These are phyloP conservation scores for Aspergillus pseudoglaucus DNA, from an alignment of 2,329 filamentous ascomycete species.

Conservation along the genomic window DNA sequence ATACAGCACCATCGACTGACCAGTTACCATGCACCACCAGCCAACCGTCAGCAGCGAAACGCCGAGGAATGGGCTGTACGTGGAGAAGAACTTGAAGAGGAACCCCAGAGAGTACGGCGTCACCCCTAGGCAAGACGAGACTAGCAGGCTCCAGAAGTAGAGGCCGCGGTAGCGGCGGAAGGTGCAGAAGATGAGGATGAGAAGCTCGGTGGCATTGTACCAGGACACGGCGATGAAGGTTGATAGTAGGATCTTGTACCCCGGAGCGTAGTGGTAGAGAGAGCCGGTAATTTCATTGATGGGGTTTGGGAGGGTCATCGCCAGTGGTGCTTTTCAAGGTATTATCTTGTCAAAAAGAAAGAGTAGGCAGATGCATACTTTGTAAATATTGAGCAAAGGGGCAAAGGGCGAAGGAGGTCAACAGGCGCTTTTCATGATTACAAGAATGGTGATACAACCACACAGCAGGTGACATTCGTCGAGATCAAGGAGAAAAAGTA, in stretches of 20 bases:
- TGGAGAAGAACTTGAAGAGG: slow-evolving; percentile 35
- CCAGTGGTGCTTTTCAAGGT: not conserved
- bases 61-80: slow-evolving; percentile 23
- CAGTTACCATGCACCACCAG: slow-evolving; percentile 57
- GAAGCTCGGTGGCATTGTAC: slow-evolving; percentile 44
- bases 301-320: slow-evolving; percentile 12
- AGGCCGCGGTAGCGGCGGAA: slow-evolving; percentile 35
- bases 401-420: not conserved
- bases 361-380: not conserved
- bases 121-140: slow-evolving; percentile 30
- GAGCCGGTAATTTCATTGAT: slow-evolving; percentile 25
- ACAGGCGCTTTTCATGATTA: not conserved
- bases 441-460: not conserved
- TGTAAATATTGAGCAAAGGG: not conserved
- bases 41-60: slow-evolving; percentile 46
- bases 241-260: slow-evolving; percentile 19
- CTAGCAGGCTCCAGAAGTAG: slow-evolving; percentile 39
- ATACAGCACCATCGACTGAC: slow-evolving; percentile 56
- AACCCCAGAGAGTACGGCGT: slow-evolving; percentile 38
- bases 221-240: slow-evolving; percentile 35
- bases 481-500: not conserved
- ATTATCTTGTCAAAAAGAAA: not conserved
- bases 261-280: slow-evolving; percentile 16
- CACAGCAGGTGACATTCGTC: not conserved
- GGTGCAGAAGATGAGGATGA: slow-evolving; percentile 33